These are phyloP conservation scores for Zymoseptoria brevis DNA, from an alignment of 2,329 filamentous ascomycete genomes.

Conservation along the genomic window DNA sequence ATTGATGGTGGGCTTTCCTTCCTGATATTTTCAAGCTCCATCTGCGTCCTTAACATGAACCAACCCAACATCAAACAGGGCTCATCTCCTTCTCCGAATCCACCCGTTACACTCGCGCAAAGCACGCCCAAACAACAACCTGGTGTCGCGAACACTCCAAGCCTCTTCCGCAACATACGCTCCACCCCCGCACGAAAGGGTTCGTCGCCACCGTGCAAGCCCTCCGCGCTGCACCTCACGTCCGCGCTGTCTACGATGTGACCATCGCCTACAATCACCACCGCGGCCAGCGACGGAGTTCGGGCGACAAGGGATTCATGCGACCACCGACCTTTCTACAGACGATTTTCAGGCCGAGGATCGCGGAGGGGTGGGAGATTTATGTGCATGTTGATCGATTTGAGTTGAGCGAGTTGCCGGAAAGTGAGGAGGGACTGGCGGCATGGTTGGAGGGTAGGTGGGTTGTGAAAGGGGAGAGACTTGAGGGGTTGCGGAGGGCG, in stretches of 20 bases:
- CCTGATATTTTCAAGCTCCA: neutral
- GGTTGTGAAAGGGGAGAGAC: slow-evolving; percentile 29
- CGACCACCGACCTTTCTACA: slow-evolving; percentile 27
- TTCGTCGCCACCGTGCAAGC: slow-evolving; percentile 54
- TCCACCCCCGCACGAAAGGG: slow-evolving; percentile 54
- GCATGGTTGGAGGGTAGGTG: slow-evolving; percentile 31
- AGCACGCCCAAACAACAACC: slow-evolving; percentile 42
- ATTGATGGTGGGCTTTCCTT: no score
- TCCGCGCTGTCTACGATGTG: slow-evolving; percentile 33
- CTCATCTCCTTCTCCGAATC: slow-evolving; percentile 58
- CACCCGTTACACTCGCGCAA: slow-evolving; percentile 50
- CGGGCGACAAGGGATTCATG: slow-evolving; percentile 21
- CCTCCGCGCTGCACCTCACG: slow-evolving; percentile 32
- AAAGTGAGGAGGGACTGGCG: slow-evolving; percentile 24
- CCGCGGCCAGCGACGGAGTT: slow-evolving; percentile 5
- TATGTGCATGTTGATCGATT: slow-evolving; percentile 30
- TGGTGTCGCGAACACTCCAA: slow-evolving; percentile 48
- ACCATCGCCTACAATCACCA: slow-evolving; percentile 30
- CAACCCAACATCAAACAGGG: slow-evolving; percentile 37
- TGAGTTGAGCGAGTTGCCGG: slow-evolving; percentile 23
- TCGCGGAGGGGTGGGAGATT: slow-evolving; percentile 25
- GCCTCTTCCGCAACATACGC: slow-evolving; percentile 48
- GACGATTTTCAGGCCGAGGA: slow-evolving; percentile 20
- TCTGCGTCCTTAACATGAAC: neutral
- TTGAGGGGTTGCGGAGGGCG: slow-evolving; percentile 22